Evolutionary conservation across 352 stramenopile species (phyloP), one percentile per base, ranked within the genome.

Genomic region (Globisporangium nodosum): DNA sequence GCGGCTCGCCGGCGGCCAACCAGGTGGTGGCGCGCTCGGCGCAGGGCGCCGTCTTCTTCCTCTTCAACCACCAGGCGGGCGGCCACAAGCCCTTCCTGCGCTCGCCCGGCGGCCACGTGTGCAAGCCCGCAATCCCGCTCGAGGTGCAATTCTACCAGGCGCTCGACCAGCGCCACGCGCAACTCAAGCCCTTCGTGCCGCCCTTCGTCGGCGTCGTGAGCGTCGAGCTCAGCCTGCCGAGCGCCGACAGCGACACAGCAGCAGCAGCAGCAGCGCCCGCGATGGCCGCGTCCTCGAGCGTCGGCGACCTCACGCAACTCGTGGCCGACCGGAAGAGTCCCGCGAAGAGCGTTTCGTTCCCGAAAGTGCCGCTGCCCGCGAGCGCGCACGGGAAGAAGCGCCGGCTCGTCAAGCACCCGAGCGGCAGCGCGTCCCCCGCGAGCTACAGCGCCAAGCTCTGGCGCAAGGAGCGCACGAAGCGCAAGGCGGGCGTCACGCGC

Each of bases 61-160:
- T 92, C 4, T 92, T 87, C 71, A 88, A 74, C 60, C 82, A 90
- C 61, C 82, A 92, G 77, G 82, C 82, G 15, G 82, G 82, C 49
- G 82, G 82, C 11, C 82, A 92, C 66, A 92, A 86, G 48, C 73
- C 82, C 0, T 85, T 90, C 47, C 56, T 92, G 30, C 76, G 78
- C 50, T 89, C 69, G 49, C 73, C 73, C 3, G 48, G 64, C 1
- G 82, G 78, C n/a, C 76, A 88, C 11, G 80, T 92, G 31, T 92
- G 80, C 71, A 92, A 92, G 39, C 80, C 82, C 2, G 80, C 75
- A 16, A 86, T 92, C 33, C 70, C 76, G 9, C 64, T 89, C 3
- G 82, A 92, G 63, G 65, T 92, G 27, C 61, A 85, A 46, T 92
- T 92, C 56, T 92, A 92, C 70, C 62, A 87, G 47, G 65, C 76